phyloP scores from a whole-genome alignment of 1,284 basidiomycete genomes.

The Heliocybe sulcata region DNA sequence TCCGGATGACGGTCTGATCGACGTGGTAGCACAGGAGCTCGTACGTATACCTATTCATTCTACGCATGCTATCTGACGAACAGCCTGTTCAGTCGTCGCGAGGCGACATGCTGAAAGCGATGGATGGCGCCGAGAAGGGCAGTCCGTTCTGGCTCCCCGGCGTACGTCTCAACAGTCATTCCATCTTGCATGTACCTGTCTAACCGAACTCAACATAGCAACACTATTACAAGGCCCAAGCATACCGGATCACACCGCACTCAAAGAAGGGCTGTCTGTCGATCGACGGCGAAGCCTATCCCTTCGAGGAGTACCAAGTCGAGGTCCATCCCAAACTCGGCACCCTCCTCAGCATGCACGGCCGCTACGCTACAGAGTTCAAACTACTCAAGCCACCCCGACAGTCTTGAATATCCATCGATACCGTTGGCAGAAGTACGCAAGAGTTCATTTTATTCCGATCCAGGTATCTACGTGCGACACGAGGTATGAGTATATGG shows the following conservation, averaged over 20 bases:
- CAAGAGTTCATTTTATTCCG: neutral
- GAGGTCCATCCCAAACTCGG: constrained; percentile 73
- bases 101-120: constrained; percentile 45
- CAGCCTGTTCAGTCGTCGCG: constrained; percentile 39
- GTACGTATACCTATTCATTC: constrained; percentile 27
- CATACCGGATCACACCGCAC: constrained; percentile 70
- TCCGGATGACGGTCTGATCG: constrained; percentile 76
- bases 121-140: constrained; percentile 68
- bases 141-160: constrained; percentile 59
- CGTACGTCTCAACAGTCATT: constrained; percentile 28
- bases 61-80: constrained; percentile 1
- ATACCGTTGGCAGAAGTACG: neutral
- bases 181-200: constrained; percentile 5
- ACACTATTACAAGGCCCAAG: constrained; percentile 74
- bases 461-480: neutral
- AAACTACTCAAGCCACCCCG: neutral
- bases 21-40: constrained; percentile 64
- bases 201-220: constrained; percentile 35
- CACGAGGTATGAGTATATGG: neutral
- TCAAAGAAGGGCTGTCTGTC: constrained; percentile 45
- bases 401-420: neutral
- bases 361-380: constrained; percentile 57
- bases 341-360: constrained; percentile 64
- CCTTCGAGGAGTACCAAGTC: constrained; percentile 78
- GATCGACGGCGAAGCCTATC: constrained; percentile 82